Percentiles rank a stretch among this genome's conserved stretches.
These are phyloP conservation scores for Bjerkandera adusta DNA, from an alignment of 1,284 basidiomycete genomes.

Conservation along the genomic window DNA sequence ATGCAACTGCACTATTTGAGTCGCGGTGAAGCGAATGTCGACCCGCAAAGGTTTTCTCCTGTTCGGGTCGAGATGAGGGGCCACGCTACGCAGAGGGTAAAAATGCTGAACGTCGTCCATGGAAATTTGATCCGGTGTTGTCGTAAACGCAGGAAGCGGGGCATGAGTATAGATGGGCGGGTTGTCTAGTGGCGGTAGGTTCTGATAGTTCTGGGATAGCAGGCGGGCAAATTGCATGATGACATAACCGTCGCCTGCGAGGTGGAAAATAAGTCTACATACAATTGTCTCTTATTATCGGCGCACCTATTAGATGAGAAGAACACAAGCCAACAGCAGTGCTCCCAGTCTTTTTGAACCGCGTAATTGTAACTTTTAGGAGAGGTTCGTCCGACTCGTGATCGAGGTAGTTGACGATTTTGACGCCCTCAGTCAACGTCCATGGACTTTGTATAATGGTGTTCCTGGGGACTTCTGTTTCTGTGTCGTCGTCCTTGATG, in stretches of 20 bases:
- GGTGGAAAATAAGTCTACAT: neutral
- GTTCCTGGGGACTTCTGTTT: slow-evolving; percentile 10
- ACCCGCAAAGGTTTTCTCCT: slow-evolving; percentile 7
- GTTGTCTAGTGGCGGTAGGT: slow-evolving; percentile 14
- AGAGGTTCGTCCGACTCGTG: slow-evolving; percentile 15
- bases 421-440: slow-evolving; percentile 7
- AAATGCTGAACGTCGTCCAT: slow-evolving; percentile 4
- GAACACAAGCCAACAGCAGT: slow-evolving; percentile 16
- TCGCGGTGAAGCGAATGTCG: slow-evolving; percentile 12
- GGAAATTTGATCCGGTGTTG: slow-evolving; percentile 1
- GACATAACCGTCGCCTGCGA: slow-evolving; percentile 15
- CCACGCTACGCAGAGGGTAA: slow-evolving; percentile 5
- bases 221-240: slow-evolving; percentile 14
- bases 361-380: slow-evolving; percentile 14
- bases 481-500: slow-evolving; percentile 15
- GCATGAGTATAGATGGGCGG: slow-evolving; percentile 11
- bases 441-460: slow-evolving; percentile 14
- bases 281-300: neutral
- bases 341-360: slow-evolving; percentile 13
- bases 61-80: slow-evolving; percentile 10
- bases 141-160: neutral
- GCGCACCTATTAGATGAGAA: slow-evolving; percentile 15
- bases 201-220: slow-evolving; percentile 19
- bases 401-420: slow-evolving; percentile 11
- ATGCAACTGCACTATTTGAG: slow-evolving; percentile 13